Base-by-base conservation (phyloP, 345 rosid species). In the Noccaea caerulescens region DNA sequence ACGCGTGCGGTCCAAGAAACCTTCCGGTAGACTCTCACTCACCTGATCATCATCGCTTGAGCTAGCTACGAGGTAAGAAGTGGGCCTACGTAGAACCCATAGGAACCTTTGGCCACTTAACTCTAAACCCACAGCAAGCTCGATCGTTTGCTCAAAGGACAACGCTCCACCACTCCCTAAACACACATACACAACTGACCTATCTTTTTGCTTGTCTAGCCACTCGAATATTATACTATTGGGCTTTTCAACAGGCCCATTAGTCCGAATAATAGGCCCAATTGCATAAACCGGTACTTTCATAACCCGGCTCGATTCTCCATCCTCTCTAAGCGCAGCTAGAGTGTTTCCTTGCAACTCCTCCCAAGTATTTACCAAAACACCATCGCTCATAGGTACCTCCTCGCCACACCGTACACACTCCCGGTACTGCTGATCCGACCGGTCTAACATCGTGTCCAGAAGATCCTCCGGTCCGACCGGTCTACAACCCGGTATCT, bases 151-250 rank as follows among this genome's bases (percentile, higher is more conserved):
- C 51, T 83, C 80, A 0, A 55, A 5, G 1, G 95, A 74, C 39
- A 84, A 42, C 7, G 84, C 81, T 11, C 95, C 95, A 11, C 95
- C 89, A 30, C 92, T 91, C 6, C 97, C 97, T 44, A 88, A 81
- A 7, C 86, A 85, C 30, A 91, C 87, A 34, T 75, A 87, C 55
- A 88, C 12, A 10, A 85, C 95, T 7, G 92, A 91, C 34, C 69
- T 75, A 0, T 33, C 43, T 0, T 73, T 79, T 57, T 88, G 89
- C 51, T 61, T 67, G 41, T 80, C 87, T 33, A 91, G 55, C 95
- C 97, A 91, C 13, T 76, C 69, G 2, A 65, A 52, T 13, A 74
- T 42, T 10, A 75, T 42, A 13, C 51, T 37, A 14, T 33, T 33
- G 1, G 23, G 20, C 5, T 65, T 51, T 13, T 8, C 65, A 0